These are phyloP conservation scores for Xenosphaeropsis pyriputrescens DNA, from an alignment of 2,329 filamentous ascomycete genomes.

Conservation along the genomic window DNA sequence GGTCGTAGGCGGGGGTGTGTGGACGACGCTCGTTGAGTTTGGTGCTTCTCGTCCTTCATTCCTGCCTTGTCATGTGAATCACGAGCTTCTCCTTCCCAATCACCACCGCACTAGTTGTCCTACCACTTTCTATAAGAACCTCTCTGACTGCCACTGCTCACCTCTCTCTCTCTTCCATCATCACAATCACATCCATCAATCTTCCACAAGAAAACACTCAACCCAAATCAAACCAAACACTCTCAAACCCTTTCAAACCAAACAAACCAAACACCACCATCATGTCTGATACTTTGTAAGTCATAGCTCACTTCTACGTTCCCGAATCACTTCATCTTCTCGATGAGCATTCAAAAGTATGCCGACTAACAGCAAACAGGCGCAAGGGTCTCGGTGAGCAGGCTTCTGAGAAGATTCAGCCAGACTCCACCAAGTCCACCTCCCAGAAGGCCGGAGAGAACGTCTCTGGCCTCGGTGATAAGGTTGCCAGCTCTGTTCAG, in stretches of 20 bases:
- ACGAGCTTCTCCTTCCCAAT: too few species aligned
- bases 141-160: not conserved
- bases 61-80: too few species aligned
- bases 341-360: not conserved
- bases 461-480: slow-evolving; percentile 27
- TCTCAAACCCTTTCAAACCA: not conserved
- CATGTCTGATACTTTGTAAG: not conserved
- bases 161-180: not conserved
- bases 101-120: too few species aligned
- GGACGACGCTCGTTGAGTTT: too few species aligned
- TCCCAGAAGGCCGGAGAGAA: slow-evolving; percentile 27
- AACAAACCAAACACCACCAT: not conserved
- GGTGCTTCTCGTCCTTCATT: too few species aligned
- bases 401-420: slow-evolving; percentile 31
- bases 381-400: slow-evolving; percentile 35
- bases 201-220: not conserved
- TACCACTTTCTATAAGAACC: not conserved
- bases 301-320: not conserved
- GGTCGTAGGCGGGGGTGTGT: too few species aligned
- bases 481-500: slow-evolving; percentile 28
- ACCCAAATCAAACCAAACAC: not conserved
- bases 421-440: slow-evolving; percentile 36
- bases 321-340: not conserved
- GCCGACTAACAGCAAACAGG: slow-evolving; percentile 8
- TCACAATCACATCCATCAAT: not conserved